A percentile compares a stretch with the other conserved stretches of the same genome.
Evolutionary conservation across 345 rosid genomes (phyloP).

Genomic region (Corymbia maculata): DNA sequence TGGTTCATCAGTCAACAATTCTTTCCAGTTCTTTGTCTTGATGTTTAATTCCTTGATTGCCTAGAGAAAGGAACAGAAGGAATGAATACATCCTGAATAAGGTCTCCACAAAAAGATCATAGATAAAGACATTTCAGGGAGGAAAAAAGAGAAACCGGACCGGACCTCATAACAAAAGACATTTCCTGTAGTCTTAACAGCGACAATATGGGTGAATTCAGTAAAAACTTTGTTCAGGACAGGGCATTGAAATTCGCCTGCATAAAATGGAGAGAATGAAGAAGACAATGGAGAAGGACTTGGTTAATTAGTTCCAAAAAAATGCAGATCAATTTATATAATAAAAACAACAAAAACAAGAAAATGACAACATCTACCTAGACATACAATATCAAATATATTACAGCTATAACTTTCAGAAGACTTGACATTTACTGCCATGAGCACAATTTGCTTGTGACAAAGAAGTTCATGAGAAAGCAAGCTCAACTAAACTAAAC

Average conservation of each 20-base stretch:
- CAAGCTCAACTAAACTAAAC: neutral
- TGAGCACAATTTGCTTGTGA: neutral
- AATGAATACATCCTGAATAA: neutral
- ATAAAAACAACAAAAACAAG: neutral
- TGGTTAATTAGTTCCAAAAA: neutral
- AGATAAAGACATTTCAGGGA: neutral
- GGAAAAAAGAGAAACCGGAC: conserved; percentile 1
- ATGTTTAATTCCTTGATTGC: conserved; percentile 87
- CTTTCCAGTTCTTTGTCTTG: conserved; percentile 91
- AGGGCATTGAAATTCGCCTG: conserved; percentile 90
- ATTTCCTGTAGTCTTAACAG: conserved; percentile 85
- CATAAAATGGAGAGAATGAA: neutral
- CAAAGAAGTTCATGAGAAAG: neutral
- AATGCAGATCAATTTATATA: neutral
- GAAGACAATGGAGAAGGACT: neutral
- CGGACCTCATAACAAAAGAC: conserved; percentile 85
- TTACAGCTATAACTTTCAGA: neutral
- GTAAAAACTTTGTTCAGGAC: conserved; percentile 91
- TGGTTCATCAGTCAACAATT: conserved; percentile 80
- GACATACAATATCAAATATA: neutral
- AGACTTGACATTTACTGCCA: neutral
- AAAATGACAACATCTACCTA: neutral
- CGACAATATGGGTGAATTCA: conserved; percentile 83
- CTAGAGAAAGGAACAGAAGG: conserved; percentile 14
- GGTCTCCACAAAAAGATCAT: neutral